Evolutionary conservation across 805 yeast species (phyloP).

Genomic region (Nakazawaea anatomiae): DNA sequence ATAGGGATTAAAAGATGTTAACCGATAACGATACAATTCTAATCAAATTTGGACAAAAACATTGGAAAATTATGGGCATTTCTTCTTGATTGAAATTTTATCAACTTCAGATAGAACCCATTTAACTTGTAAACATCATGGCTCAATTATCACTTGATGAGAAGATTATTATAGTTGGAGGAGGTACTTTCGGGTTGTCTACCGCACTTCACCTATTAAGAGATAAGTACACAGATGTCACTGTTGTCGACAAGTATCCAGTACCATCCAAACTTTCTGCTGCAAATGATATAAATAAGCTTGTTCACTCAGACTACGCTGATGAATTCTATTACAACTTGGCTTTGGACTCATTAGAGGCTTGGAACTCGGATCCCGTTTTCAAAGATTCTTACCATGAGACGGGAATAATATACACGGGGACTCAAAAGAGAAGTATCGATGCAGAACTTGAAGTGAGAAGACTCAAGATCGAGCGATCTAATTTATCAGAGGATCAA

Average conservation of each 20-base stretch:
- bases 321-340: slow-evolving; percentile 20
- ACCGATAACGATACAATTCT: no score
- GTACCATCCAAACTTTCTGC: slow-evolving; percentile 28
- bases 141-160: slow-evolving; percentile 1
- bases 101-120: no score
- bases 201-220: slow-evolving; percentile 21
- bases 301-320: slow-evolving; percentile 25
- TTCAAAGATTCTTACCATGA: slow-evolving; percentile 18
- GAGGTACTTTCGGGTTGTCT: slow-evolving; percentile 30
- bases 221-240: slow-evolving; percentile 16
- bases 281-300: slow-evolving; percentile 26
- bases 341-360: slow-evolving; percentile 22
- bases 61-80: no score
- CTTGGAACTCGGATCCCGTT: slow-evolving; percentile 22
- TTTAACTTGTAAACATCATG: not conserved
- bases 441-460: slow-evolving; percentile 1
- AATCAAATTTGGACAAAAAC: no score
- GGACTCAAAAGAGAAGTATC: slow-evolving; percentile 6
- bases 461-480: not conserved
- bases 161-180: slow-evolving; percentile 19
- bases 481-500: not conserved
- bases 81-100: no score
- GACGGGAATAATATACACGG: slow-evolving; percentile 22
- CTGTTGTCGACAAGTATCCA: slow-evolving; percentile 20
- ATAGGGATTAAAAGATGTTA: no score